Evolutionary conservation across 148 eudicot genomes (phyloP), one percentile per base, ranked within the genome.

Genomic region (Arctostaphylos glauca): DNA sequence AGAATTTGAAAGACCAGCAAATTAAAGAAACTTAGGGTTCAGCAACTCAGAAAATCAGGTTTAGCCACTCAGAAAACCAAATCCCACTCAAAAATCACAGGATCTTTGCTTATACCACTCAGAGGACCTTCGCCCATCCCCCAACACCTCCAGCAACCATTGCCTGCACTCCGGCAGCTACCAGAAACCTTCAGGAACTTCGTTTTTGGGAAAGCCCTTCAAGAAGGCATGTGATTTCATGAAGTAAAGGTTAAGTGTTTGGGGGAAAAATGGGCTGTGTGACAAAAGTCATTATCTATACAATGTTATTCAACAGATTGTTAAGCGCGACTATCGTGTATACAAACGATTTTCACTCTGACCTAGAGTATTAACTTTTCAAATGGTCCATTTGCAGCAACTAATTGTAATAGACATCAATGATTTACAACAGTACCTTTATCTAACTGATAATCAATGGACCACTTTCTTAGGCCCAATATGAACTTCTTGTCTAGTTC

Each of bases 401-500:
- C 4, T 14, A 38, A 46, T 46, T 19, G 10, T 16, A 23, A 44
- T 16, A 15, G 58, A 12, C 71, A 72, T 74, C 21, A 75, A 68
- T 18, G 60, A 46, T 48, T 77, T 47, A 48, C 48, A 70, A 48
- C 6, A 59, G 46, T 83, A 93, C 97, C 95, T 87, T 87, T 82
- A 74, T 85, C 91, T 81, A 88, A 87, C 81, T 86, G 89, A 75
- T 88, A 83, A 79, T 79, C 85, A 10, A 78, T 58, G 6, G 68
- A 84, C 98, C 97, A 94, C 66, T 92, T 87, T 90, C 97, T 90
- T 56, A 96, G 88, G 47, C 72, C 89, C 64, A 21, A 80, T 60
- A 96, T 86, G 82, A 92, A 84, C 47, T 83, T 81, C 84, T 83
- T 85, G 80, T 93, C 95, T 73, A 87, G 90, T 38, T 88, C 90